Evolutionary conservation across 2,329 filamentous ascomycete genomes (phyloP).

Genomic region (Hymenoscyphus infarciens): DNA sequence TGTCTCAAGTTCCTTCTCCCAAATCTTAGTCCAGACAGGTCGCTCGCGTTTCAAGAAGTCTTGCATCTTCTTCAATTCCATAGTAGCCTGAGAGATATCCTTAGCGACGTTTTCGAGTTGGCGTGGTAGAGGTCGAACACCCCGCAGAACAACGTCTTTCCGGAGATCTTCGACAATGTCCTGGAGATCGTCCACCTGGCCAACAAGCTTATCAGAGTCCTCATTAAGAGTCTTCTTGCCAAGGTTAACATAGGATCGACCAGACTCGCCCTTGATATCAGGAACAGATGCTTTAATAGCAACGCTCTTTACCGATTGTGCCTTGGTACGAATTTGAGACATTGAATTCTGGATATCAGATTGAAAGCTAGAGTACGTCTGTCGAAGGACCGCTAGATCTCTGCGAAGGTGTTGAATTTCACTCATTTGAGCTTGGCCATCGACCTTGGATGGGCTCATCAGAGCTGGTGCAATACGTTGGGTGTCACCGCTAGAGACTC

Average conservation of each 20-base stretch:
- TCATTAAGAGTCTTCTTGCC: conserved; percentile 84
- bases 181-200: conserved; percentile 93
- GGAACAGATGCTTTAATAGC: conserved; percentile 70
- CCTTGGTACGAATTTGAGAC: conserved; percentile 77
- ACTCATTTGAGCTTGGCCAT: conserved; percentile 57
- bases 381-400: conserved; percentile 85
- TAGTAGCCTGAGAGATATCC: conserved; percentile 75
- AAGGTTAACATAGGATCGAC: conserved; percentile 76
- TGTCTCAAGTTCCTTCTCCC: conserved; percentile 94
- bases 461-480: conserved; percentile 26
- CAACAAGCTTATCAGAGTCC: conserved; percentile 87
- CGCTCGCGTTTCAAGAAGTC: conserved; percentile 90
- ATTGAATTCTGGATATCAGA: conserved; percentile 86
- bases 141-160: conserved; percentile 91
- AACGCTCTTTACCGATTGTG: conserved; percentile 71
- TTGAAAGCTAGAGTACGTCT: conserved; percentile 90
- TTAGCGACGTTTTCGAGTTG: conserved; percentile 87
- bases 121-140: conserved; percentile 83
- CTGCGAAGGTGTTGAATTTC: conserved; percentile 81
- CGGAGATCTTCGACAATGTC: conserved; percentile 94
- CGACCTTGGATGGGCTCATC: conserved; percentile 31
- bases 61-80: conserved; percentile 90
- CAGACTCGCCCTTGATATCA: conserved; percentile 70
- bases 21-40: conserved; percentile 97
- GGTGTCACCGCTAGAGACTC: conserved; percentile 30